These are phyloP conservation scores for Boletus patriciae DNA, from an alignment of 768 basidiomycete species.

Conservation along the genomic window DNA sequence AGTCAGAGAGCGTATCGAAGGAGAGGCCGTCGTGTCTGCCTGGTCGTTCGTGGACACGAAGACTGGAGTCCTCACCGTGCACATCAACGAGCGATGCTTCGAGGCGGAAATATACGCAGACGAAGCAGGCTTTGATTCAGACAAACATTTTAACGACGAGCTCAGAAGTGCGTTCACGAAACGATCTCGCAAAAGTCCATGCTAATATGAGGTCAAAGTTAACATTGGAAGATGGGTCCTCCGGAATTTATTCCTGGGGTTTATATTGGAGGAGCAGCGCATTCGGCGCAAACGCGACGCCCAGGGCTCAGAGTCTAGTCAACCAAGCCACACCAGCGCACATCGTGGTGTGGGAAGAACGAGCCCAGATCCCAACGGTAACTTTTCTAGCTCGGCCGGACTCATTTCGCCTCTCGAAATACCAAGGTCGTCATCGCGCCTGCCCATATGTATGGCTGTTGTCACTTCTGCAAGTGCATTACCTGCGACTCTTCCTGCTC, in stretches of 20 bases:
- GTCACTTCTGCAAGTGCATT: slow-evolving; percentile 65
- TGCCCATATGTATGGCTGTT: slow-evolving; percentile 43
- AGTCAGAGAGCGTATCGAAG: slow-evolving; percentile 90
- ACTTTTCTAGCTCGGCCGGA: slow-evolving; percentile 17
- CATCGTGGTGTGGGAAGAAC: slow-evolving; percentile 26
- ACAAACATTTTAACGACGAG: slow-evolving; percentile 71
- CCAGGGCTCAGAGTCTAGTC: slow-evolving; percentile 19
- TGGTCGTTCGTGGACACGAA: slow-evolving; percentile 93
- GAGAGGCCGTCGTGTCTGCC: slow-evolving; percentile 78
- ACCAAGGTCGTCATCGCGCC: slow-evolving; percentile 25
- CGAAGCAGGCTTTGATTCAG: slow-evolving; percentile 70
- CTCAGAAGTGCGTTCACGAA: slow-evolving; percentile 60
- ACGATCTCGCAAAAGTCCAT: background rate
- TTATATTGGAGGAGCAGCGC: slow-evolving; percentile 70
- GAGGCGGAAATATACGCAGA: slow-evolving; percentile 96
- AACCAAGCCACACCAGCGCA: slow-evolving; percentile 12
- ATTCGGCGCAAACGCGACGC: slow-evolving; percentile 36
- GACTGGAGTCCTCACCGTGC: slow-evolving; percentile 83
- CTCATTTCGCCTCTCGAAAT: slow-evolving; percentile 32
- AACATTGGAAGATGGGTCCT: slow-evolving; percentile 92
- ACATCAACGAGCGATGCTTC: slow-evolving; percentile 85
- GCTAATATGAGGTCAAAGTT: slow-evolving; percentile 46
- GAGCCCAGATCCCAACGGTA: slow-evolving; percentile 29
- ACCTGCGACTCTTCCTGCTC: slow-evolving; percentile 57
- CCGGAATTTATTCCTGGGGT: slow-evolving; percentile 78